A percentile compares a stretch with the other conserved stretches of the same genome.
Conservation (phyloP, 495 filamentous ascomycete genomes). For the Hypoxylon rickii region DNA sequence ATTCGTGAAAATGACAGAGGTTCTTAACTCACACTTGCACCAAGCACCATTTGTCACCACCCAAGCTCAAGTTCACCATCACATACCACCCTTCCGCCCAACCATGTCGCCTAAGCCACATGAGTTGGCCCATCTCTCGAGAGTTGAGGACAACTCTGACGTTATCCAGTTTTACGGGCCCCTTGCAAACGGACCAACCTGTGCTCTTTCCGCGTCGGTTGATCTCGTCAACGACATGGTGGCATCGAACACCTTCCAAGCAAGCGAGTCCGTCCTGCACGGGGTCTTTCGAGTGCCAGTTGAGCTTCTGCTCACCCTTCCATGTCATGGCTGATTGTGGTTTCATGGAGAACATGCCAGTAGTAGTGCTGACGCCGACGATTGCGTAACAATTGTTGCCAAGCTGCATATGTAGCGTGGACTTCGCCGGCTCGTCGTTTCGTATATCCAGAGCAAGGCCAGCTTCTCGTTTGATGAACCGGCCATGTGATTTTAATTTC, state of each 20-base stretch:
- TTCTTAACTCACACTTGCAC: slow-evolving; percentile 59
- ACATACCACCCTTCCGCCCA: slow-evolving; percentile 73
- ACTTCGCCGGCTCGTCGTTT: slow-evolving; percentile 65
- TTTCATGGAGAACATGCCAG: slow-evolving; percentile 59
- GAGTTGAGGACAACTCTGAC: slow-evolving; percentile 63
- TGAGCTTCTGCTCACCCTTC: slow-evolving; percentile 56
- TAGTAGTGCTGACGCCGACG: slow-evolving; percentile 70
- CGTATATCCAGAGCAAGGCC: slow-evolving; percentile 60
- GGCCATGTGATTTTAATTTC: slow-evolving; percentile 56
- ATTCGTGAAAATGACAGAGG: slow-evolving; percentile 3
- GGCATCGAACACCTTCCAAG: slow-evolving; percentile 62
- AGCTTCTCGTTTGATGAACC: slow-evolving; percentile 62
- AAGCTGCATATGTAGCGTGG: slow-evolving; percentile 68
- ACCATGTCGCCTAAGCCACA: slow-evolving; percentile 65
- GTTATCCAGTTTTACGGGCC: slow-evolving; percentile 61
- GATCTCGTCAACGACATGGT: slow-evolving; percentile 65
- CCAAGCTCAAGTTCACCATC: slow-evolving; percentile 68
- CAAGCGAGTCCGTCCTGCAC: slow-evolving; percentile 57
- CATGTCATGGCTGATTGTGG: slow-evolving; percentile 48
- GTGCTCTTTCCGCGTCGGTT: slow-evolving; percentile 60
- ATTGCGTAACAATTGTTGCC: slow-evolving; percentile 59
- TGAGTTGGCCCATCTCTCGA: slow-evolving; percentile 58
- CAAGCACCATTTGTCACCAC: slow-evolving; percentile 78
- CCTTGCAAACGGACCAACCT: slow-evolving; percentile 63
- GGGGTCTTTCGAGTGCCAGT: slow-evolving; percentile 54